Conservation (phyloP, 495 filamentous ascomycete species). For the Recurvomyces mirabilis region DNA sequence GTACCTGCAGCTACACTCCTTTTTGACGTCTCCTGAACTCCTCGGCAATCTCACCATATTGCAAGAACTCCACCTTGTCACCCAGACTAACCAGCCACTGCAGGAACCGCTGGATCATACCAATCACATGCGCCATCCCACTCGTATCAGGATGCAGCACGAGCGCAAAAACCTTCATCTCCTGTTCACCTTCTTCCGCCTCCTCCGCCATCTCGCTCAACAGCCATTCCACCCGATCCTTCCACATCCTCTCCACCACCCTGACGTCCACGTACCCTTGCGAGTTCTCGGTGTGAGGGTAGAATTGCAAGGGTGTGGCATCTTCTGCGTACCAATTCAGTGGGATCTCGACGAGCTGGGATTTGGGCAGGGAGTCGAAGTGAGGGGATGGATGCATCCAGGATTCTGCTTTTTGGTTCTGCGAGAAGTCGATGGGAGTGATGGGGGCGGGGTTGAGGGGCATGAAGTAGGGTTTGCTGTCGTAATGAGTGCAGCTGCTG, state of each 20-base stretch:
- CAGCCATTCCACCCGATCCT: conserved; percentile 37
- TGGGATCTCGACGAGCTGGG: conserved; percentile 41
- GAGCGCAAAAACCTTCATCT: conserved; percentile 37
- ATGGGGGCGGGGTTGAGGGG: conserved; percentile 36
- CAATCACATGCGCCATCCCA: conserved; percentile 51
- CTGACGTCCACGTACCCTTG: conserved; percentile 43
- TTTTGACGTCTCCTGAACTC: conserved; percentile 17
- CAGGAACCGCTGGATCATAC: conserved; percentile 47
- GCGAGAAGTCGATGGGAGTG: conserved; percentile 40
- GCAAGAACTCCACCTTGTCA: conserved; percentile 41
- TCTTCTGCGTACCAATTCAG: conserved; percentile 49
- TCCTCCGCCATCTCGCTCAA: conserved; percentile 22
- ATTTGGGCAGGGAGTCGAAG: conserved; percentile 23
- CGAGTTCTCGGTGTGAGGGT: conserved; percentile 39
- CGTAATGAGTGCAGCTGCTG: conserved; percentile 44
- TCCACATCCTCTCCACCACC: conserved; percentile 45
- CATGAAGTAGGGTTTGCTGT: conserved; percentile 44
- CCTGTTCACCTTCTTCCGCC: conserved; percentile 22
- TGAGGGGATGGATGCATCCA: conserved; percentile 48
- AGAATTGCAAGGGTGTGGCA: conserved; percentile 46
- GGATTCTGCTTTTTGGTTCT: conserved; percentile 31
- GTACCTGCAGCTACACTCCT: too few species aligned
- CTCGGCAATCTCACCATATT: conserved; percentile 33
- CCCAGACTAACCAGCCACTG: conserved; percentile 39
- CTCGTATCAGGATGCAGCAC: conserved; percentile 50